Base-by-base conservation (phyloP, 2,329 filamentous ascomycete species). In the Hirsutella minnesotensis region DNA sequence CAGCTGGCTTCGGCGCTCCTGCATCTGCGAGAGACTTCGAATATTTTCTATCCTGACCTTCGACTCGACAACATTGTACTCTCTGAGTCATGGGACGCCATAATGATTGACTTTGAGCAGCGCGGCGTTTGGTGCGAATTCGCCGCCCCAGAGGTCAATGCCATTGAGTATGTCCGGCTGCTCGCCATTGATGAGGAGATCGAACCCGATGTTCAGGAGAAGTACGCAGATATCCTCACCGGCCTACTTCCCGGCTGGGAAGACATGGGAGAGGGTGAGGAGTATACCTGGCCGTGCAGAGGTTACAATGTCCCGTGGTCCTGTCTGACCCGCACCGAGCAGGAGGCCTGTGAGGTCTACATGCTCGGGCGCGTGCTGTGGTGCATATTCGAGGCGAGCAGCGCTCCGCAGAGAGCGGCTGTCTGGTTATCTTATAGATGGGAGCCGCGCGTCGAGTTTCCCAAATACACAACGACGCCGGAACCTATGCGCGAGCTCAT, bases 81-180 rank as follows among this genome's bases (percentile, higher is more conserved):
- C 13, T 70, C 72, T 1, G 61, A 62, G 19, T 50, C 59, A 1
- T 60, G 59, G 18, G 65, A 77, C 42, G 57, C 69, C 9, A 53
- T 79, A 51, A 71, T 80, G 66, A 66, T 79, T 4, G 76, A 80
- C 47, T 77, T 80, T 51, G 76, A 80, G 56, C 75, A 79, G 55
- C 68, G 76, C 27, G 75, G 76, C 8, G 73, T 78, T 2, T 79
- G 75, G 75, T 76, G 70, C 56, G 72, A 77, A 53, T 79, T 79
- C 54, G 71, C 70, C 1, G 66, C 76, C 1, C 76, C 76, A 0
- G 76, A 80, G 52, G 68, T 79, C 47, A 77, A 77, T 51, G 69
- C 70, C 22, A 60, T 79, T 39, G 75, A 79, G 49, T 77, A 76
- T 49, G 52, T 77, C 15, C 69, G 71, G n/a, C 57, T 75, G 15